Percentiles rank a stretch among this genome's conserved stretches.
Evolutionary conservation across 129 eudicot species (phyloP).

Genomic region (Chrysanthemum seticuspe): DNA sequence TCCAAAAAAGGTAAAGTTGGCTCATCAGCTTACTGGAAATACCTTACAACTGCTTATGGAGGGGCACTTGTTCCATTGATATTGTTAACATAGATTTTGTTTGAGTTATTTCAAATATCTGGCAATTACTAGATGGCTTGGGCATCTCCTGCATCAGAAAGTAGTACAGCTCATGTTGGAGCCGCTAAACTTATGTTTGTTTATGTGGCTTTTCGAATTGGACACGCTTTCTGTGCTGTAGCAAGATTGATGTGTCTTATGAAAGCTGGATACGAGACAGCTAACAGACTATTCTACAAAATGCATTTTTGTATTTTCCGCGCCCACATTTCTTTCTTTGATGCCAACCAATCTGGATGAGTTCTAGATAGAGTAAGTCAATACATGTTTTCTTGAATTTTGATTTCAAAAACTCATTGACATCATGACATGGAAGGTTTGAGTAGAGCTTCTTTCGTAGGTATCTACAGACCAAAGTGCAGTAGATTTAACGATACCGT

Average conservation of each 20-base stretch:
- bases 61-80: slow-evolving; percentile 49
- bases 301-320: slow-evolving; percentile 80
- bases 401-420: not conserved
- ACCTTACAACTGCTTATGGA: slow-evolving; percentile 65
- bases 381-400: slow-evolving; percentile 9
- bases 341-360: slow-evolving; percentile 91
- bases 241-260: not conserved
- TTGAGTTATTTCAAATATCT: slow-evolving; percentile 63
- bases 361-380: slow-evolving; percentile 69
- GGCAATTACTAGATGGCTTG: slow-evolving; percentile 98
- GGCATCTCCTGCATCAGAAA: slow-evolving; percentile 81
- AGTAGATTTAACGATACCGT: slow-evolving; percentile 64
- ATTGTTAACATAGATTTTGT: slow-evolving; percentile 33
- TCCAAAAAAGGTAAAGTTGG: slow-evolving; percentile 78
- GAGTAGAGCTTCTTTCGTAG: slow-evolving; percentile 31
- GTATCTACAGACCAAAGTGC: slow-evolving; percentile 92
- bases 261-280: slow-evolving; percentile 46
- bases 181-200: slow-evolving; percentile 63
- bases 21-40: slow-evolving; percentile 72
- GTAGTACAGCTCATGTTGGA: slow-evolving; percentile 50
- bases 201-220: slow-evolving; percentile 68
- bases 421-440: not conserved
- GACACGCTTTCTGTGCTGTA: slow-evolving; percentile 67
- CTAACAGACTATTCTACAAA: slow-evolving; percentile 64
- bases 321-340: slow-evolving; percentile 97